Percentiles rank a stretch among this genome's conserved stretches.
These are phyloP conservation scores for Gamarada debralockiae DNA, from an alignment of 495 filamentous ascomycete species.

Conservation along the genomic window DNA sequence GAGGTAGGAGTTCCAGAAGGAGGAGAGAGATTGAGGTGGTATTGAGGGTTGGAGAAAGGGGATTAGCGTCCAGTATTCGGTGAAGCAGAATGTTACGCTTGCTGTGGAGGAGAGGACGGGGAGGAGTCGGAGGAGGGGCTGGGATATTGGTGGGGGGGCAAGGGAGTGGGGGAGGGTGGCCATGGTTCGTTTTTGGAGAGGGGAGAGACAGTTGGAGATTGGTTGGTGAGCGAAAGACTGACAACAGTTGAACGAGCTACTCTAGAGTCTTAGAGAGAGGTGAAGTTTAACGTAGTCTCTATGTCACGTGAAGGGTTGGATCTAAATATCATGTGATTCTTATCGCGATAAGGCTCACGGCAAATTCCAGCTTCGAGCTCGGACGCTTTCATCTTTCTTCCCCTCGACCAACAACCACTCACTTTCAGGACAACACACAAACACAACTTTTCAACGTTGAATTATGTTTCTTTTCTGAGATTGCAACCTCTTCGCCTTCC, in stretches of 20 bases:
- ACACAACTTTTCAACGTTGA: too few species aligned
- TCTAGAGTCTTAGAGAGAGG: background rate
- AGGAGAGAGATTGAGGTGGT: background rate
- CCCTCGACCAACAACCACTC: too few species aligned
- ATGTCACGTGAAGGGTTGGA: too few species aligned
- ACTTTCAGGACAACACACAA: too few species aligned
- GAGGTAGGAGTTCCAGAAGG: conserved; percentile 10
- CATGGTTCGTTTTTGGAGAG: too few species aligned
- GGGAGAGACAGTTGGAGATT: background rate
- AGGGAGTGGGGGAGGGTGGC: background rate
- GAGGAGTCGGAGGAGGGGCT: background rate
- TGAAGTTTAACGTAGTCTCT: background rate
- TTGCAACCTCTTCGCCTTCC: too few species aligned
- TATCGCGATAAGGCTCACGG: too few species aligned
- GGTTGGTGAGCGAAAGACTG: background rate
- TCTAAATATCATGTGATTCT: too few species aligned
- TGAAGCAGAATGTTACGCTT: conserved; percentile 1
- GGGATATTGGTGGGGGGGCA: background rate
- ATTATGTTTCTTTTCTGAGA: too few species aligned
- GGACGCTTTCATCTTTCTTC: too few species aligned
- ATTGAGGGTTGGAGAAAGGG: conserved; percentile 9
- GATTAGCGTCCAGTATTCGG: background rate
- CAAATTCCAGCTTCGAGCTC: too few species aligned
- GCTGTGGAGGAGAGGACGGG: conserved; percentile 12
- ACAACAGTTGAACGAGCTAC: too few species aligned